These are phyloP conservation scores for Zygosaccharomyces sapae DNA, from an alignment of 1,139 yeast species.

Conservation along the genomic window DNA sequence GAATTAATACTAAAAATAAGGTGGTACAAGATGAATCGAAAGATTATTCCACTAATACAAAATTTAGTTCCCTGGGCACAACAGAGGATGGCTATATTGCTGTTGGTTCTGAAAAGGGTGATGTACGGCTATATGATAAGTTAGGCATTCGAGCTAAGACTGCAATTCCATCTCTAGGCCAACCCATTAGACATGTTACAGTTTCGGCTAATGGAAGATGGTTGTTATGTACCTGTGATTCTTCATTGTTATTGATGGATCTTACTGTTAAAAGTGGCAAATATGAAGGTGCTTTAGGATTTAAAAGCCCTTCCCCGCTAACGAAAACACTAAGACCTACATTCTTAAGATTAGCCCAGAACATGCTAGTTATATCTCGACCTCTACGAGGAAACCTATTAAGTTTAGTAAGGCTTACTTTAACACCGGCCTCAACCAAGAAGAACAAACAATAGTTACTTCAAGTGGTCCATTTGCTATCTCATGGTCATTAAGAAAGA, in stretches of 20 bases:
- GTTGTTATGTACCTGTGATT: constrained; percentile 73
- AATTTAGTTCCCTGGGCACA: constrained; percentile 62
- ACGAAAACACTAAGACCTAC: constrained; percentile 64
- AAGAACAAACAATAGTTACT: constrained; percentile 69
- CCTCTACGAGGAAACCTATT: constrained; percentile 48
- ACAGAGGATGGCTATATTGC: constrained; percentile 73
- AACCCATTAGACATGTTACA: constrained; percentile 60
- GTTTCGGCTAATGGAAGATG: constrained; percentile 78
- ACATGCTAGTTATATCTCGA: constrained; percentile 61
- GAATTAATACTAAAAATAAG: constrained; percentile 52
- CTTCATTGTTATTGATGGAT: constrained; percentile 66
- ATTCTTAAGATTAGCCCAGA: constrained; percentile 67
- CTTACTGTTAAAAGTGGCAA: constrained; percentile 57
- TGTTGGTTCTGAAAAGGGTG: constrained; percentile 72
- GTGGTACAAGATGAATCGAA: constrained; percentile 53
- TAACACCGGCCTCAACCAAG: constrained; percentile 59
- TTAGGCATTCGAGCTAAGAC: constrained; percentile 75
- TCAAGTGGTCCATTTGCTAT: constrained; percentile 78
- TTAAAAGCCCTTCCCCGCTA: constrained; percentile 59
- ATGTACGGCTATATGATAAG: constrained; percentile 64
- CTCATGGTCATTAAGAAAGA: constrained; percentile 69
- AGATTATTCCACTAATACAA: constrained; percentile 50
- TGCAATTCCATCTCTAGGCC: constrained; percentile 76
- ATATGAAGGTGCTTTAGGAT: constrained; percentile 61
- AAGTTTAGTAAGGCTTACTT: constrained; percentile 71